Evolutionary conservation across 768 basidiomycete species (phyloP).

Genomic region (Cyathus striatus): DNA sequence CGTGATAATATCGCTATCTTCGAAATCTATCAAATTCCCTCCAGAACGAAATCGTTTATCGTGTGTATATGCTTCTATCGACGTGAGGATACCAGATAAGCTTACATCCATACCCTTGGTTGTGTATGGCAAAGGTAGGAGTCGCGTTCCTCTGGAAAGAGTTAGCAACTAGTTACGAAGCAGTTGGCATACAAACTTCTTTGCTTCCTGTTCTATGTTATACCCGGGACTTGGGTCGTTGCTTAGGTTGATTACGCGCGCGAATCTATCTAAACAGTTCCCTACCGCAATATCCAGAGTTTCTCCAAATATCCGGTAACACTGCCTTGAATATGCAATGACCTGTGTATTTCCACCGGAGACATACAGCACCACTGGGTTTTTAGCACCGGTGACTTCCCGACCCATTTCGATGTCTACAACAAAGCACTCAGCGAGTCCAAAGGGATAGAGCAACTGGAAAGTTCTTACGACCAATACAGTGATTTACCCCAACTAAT

Average conservation of each 20-base stretch:
- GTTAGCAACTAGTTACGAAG: not conserved
- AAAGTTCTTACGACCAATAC: slow-evolving; percentile 81
- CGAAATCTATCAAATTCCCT: slow-evolving; percentile 26
- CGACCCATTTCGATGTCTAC: slow-evolving; percentile 99
- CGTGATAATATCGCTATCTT: slow-evolving; percentile 72
- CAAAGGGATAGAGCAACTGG: not conserved
- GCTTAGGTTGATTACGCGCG: slow-evolving; percentile 86
- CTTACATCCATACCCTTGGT: slow-evolving; percentile 99
- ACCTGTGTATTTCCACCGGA: slow-evolving; percentile 99
- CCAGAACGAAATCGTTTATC: slow-evolving; percentile 78
- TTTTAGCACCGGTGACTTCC: slow-evolving; percentile 87
- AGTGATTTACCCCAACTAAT: slow-evolving; percentile 97
- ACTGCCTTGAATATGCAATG: slow-evolving; percentile 95
- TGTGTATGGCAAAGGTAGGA: slow-evolving; percentile 84
- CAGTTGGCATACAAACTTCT: too few relatives aligned
- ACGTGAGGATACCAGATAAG: slow-evolving; percentile 89
- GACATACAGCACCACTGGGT: slow-evolving; percentile 96
- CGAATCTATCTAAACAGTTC: slow-evolving; percentile 96
- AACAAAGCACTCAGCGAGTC: not conserved
- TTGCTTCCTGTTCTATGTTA: slow-evolving; percentile 96
- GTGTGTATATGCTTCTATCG: slow-evolving; percentile 79
- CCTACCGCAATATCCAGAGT: slow-evolving; percentile 99
- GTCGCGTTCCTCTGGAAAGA: slow-evolving; percentile 65
- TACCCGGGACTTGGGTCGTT: slow-evolving; percentile 97
- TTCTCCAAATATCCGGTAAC: slow-evolving; percentile 98